Evolutionary conservation across 148 eudicot genomes (phyloP).

Genomic region (Cornus suecica): DNA sequence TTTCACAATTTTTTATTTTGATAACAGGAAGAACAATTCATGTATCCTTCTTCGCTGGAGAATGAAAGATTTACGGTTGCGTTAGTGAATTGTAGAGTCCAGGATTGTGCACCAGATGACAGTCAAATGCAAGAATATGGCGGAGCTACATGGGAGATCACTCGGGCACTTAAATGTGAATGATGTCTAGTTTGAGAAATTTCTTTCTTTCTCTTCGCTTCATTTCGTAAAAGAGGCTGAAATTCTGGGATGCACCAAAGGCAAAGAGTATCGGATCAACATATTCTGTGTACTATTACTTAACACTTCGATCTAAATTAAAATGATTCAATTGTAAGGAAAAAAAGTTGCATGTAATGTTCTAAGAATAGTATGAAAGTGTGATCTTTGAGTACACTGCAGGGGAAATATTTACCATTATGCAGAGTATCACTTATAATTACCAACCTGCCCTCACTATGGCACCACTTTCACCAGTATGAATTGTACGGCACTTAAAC

Average conservation of each 20-base stretch:
- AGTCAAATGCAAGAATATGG: slow-evolving; percentile 37
- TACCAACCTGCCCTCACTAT: too few species aligned
- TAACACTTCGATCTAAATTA: too few species aligned
- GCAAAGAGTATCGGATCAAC: background rate
- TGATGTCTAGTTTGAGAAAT: background rate
- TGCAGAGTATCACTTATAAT: too few species aligned
- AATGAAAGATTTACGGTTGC: slow-evolving; percentile 69
- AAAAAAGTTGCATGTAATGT: too few species aligned
- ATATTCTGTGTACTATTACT: background rate
- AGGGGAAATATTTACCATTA: too few species aligned
- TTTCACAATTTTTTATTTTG: too few species aligned
- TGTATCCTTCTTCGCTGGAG: slow-evolving; percentile 83
- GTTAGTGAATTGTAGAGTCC: slow-evolving; percentile 52
- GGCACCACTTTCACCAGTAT: too few species aligned
- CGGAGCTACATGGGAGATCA: slow-evolving; percentile 64
- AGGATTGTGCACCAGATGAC: slow-evolving; percentile 34
- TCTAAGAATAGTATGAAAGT: too few species aligned
- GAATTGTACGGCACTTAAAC: too few species aligned
- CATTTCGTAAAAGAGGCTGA: background rate
- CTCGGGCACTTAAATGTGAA: slow-evolving; percentile 67
- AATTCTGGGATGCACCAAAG: background rate
- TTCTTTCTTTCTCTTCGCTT: background rate
- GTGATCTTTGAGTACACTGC: too few species aligned
- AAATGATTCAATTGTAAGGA: too few species aligned
- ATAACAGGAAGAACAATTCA: slow-evolving; percentile 84